Percentiles rank a stretch among this genome's conserved stretches.
Conservation (phyloP, 169 alveolate species). For the Plasmodium billcollinsi region DNA sequence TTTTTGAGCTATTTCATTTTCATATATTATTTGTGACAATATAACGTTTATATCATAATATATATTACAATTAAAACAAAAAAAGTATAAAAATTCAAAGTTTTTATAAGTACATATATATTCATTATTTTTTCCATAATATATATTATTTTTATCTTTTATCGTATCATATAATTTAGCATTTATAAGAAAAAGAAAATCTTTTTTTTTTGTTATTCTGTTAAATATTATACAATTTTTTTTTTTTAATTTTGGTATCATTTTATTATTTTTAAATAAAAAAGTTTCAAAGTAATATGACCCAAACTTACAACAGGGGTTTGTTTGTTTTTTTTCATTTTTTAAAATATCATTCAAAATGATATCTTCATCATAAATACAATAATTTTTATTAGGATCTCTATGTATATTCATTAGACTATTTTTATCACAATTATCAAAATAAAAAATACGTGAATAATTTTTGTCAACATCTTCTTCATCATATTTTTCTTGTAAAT, state of each 20-base stretch:
- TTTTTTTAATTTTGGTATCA: slow-evolving; percentile 6
- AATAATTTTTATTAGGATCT: neutral
- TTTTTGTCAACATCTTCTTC: too few species aligned
- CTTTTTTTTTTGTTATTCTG: slow-evolving; percentile 11
- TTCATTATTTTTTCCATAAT: slow-evolving; percentile 10
- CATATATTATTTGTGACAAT: neutral
- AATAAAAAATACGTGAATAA: too few species aligned
- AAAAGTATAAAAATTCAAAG: slow-evolving; percentile 35
- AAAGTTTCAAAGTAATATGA: slow-evolving; percentile 20
- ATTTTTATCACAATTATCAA: too few species aligned
- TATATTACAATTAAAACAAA: slow-evolving; percentile 21
- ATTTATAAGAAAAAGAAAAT: slow-evolving; percentile 13
- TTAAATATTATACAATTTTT: slow-evolving; percentile 22
- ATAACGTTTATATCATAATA: slow-evolving; percentile 40
- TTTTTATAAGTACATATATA: slow-evolving; percentile 15
- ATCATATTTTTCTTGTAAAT: too few species aligned
- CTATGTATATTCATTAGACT: neutral
- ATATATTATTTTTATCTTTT: slow-evolving; percentile 20
- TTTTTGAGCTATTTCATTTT: too few species aligned
- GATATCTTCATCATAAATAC: slow-evolving; percentile 31
- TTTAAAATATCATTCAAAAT: neutral
- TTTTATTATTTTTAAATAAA: slow-evolving; percentile 4
- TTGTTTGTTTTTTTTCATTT: neutral
- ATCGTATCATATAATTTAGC: slow-evolving; percentile 13
- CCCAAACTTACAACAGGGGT: slow-evolving; percentile 3